Evolutionary conservation across 1,139 yeast genomes (phyloP), one percentile per base, ranked within the genome.

Genomic region (Cylindricascospora bacillispora): DNA sequence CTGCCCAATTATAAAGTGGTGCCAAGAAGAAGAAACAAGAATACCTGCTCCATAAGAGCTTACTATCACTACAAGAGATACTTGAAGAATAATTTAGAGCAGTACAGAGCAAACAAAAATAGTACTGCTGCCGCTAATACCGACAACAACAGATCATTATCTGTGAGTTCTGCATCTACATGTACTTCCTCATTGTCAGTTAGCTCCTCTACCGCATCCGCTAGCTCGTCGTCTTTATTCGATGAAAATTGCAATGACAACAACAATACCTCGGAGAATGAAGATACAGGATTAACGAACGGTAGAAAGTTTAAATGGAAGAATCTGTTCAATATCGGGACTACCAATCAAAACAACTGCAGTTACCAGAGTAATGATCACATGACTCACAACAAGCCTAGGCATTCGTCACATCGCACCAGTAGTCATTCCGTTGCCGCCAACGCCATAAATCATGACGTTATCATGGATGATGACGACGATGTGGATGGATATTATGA

Each of bases 1-100:
- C 49, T 71, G 49, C 89, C 92, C 3, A 61, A 62, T 17, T 78
- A 77, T 49, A 61, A 85, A 46, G 74, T 82, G 0, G 83, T 79
- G 6, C 92, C 92, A 3, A 59, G 86, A 42, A 61, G 86, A 43
- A 61, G 85, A 48, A 18, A 33, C 36, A 17, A 43, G 53, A 13
- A 38, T 6, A 17, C 20, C 9, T 17, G 10, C 20, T 15, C 27
- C 22, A n/a, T 25, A 11, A 16, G 15, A 7, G 9, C 24, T 25
- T 5, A 9, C 20, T 4, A 21, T 21, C 9, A 28, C 31, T 14
- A 15, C 15, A n/a, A 15, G 14, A 18, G 27, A 25, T 14, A 27
- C 25, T 7, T 27, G 35, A 13, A 27, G 35, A 21, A 26, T 31
- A 25, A 26, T 25, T 16, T 26, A 24, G 15, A 24, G 30, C 13